Evolutionary conservation across 352 stramenopile genomes (phyloP), one percentile per base, ranked within the genome.

Genomic region (Pythium dissotocum): DNA sequence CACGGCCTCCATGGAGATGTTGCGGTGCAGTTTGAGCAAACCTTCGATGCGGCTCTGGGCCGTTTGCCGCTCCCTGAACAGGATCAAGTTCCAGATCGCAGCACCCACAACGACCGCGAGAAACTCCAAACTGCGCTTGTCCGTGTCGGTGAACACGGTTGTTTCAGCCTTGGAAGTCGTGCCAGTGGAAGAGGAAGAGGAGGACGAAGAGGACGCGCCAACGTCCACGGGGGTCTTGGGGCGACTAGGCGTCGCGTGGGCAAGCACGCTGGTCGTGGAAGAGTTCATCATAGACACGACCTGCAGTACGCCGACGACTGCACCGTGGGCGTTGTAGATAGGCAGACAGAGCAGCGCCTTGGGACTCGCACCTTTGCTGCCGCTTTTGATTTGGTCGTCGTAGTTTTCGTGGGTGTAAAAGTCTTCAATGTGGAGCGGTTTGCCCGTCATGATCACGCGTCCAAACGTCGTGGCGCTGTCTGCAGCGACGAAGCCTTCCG

Each of bases 41-140:
- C 83, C 80, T 67, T 92, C 80, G 62, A 92, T 90, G 28, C 83
- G 83, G 36, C 78, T 80, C 58, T 92, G 83, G 2, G 80, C 82
- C 9, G 80, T 87, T 58, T 90, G 83, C 0, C 78, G 81, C 53
- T 90, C 82, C 14, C 78, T 78, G 40, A 83, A 83, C 6, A 90
- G 70, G 9, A 87, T 77, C 10, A 90, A 38, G 30, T 92, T 90
- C 83, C 81, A 92, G 53, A 90, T 85, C 28, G 83, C 83, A 4
- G 83, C 78, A 9, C 83, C 82, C 1, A 82, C 76, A 24, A 89
- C 77, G 9, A 91, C 70, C 0, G 72, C 70, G 14, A 91, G 75
- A 59, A 86, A 89, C 69, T 84, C 73, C 46, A 89, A 70, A 42
- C 80, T 86, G 21, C 69, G 58, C 42, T 73, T 76, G 57, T 89